phyloP scores from a whole-genome alignment of 306 rosid genomes.

The Fragaria nilgerrensis region DNA sequence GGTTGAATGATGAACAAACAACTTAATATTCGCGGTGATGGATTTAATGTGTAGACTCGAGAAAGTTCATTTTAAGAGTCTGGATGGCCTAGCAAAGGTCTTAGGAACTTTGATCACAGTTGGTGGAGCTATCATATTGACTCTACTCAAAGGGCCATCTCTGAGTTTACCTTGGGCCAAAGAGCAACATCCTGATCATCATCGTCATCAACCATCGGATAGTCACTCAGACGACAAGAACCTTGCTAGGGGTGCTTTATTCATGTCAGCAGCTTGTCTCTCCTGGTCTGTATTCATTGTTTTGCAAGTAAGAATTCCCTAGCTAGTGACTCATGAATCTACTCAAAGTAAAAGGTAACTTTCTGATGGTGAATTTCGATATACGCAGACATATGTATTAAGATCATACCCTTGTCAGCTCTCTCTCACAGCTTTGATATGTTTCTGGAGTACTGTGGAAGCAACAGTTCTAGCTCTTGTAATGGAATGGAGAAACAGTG shows the following conservation, averaged over 20 bases:
- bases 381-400: constrained; percentile 32
- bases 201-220: neutral
- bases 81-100: constrained; percentile 22
- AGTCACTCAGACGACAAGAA: neutral
- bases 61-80: constrained; percentile 8
- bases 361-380: neutral
- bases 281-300: constrained; percentile 38
- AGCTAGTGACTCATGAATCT: neutral
- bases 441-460: constrained; percentile 37
- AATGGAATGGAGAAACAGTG: constrained; percentile 28
- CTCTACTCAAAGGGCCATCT: constrained; percentile 26
- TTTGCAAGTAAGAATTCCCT: constrained; percentile 34
- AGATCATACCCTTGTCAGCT: constrained; percentile 42
- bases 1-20: neutral
- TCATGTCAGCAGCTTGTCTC: constrained; percentile 30
- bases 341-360: neutral
- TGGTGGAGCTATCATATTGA: constrained; percentile 32
- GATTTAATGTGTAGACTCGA: constrained; percentile 9
- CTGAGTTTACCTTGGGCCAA: constrained; percentile 27
- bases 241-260: constrained; percentile 32
- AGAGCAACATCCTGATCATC: neutral
- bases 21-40: neutral
- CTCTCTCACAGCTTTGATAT: constrained; percentile 42
- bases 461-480: constrained; percentile 28
- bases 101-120: constrained; percentile 33